Evolutionary conservation across 2,329 filamentous ascomycete genomes (phyloP), one percentile per base, ranked within the genome.

Genomic region (Dryadomyces quercivorus): DNA sequence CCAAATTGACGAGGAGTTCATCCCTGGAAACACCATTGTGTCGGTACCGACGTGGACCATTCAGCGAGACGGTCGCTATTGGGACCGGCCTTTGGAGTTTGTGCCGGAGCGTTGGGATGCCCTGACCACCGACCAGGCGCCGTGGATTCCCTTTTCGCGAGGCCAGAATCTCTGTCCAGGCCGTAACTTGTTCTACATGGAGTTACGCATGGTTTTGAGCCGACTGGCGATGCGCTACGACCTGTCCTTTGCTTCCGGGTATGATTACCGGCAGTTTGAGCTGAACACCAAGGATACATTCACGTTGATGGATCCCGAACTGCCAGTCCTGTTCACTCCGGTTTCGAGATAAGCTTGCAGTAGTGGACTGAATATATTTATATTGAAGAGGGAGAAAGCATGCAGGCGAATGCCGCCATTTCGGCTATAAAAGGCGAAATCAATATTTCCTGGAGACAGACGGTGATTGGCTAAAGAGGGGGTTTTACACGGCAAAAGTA

Each of bases 1-100:
- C 21, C 56, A 58, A 5, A 61, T 73, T 6, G 67, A 61, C 0
- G 62, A 64, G 0, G 58, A 50, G 0, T 66, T 63, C 38, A 65
- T 72, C n/a, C 69, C 70, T 0, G 70, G 69, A 0, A 62, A 66
- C 45, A 67, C 63, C 5, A 64, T 67, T 18, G 60, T 72, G 7
- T 62, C 63, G 5, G 48, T 66, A 2, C 66, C 66, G 0, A 59
- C 61, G 3, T 61, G 63, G 34, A 61, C 61, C 3, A 59, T 64
- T 50, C 58, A 57, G 31, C 56, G 61, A 20, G 60, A 62, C 50
- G 31, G 44, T 4, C 56, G 58, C n/a, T 60, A 59, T 43, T 61
- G 55, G 56, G 47, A 52, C 5, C 16, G 31, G 20, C 54, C 52
- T 7, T 21, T 49, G n/a, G 50, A 48, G 49, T 60, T 62, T 45